Conservation (phyloP, 192 early-diverging fungal species). For the Entophlyctis luteolus region DNA sequence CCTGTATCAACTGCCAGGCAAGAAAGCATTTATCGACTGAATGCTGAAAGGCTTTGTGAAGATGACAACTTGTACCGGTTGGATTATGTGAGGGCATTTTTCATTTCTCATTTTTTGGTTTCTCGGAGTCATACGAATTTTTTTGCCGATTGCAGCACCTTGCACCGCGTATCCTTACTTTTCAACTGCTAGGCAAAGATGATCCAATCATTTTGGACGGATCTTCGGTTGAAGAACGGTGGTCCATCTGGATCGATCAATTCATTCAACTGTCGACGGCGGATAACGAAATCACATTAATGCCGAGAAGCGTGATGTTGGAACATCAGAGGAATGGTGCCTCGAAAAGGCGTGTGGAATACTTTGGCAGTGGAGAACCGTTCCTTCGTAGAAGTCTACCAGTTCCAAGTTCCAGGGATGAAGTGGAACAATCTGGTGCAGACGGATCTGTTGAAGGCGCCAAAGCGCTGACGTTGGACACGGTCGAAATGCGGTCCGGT, state of each 20-base stretch:
- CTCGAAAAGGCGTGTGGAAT: no score
- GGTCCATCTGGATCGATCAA: slow-evolving; percentile 92
- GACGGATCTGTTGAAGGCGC: slow-evolving; percentile 35
- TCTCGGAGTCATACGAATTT: not conserved
- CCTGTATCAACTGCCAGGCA: slow-evolving; percentile 33
- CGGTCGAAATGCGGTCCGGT: slow-evolving; percentile 67
- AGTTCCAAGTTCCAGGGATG: no score
- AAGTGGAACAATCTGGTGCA: slow-evolving; percentile 11
- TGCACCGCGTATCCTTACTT: slow-evolving; percentile 63
- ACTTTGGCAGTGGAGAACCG: slow-evolving; percentile 42
- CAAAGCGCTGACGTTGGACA: slow-evolving; percentile 9
- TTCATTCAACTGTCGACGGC: slow-evolving; percentile 71
- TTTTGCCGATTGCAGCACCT: slow-evolving; percentile 42
- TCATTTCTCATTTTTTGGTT: not conserved
- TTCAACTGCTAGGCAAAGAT: slow-evolving; percentile 85
- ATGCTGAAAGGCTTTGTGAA: slow-evolving; percentile 39
- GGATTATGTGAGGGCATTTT: slow-evolving; percentile 64
- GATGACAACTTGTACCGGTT: slow-evolving; percentile 79
- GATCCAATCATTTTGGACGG: slow-evolving; percentile 78
- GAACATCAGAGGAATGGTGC: not conserved
- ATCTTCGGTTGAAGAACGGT: slow-evolving; percentile 84
- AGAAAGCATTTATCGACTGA: slow-evolving; percentile 51
- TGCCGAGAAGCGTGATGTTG: slow-evolving; percentile 65
- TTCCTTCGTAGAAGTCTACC: slow-evolving; percentile 71
- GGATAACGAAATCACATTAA: not conserved